Evolutionary conservation across 306 rosid species (phyloP), one percentile per base, ranked within the genome.

Genomic region (Casuarina glauca): DNA sequence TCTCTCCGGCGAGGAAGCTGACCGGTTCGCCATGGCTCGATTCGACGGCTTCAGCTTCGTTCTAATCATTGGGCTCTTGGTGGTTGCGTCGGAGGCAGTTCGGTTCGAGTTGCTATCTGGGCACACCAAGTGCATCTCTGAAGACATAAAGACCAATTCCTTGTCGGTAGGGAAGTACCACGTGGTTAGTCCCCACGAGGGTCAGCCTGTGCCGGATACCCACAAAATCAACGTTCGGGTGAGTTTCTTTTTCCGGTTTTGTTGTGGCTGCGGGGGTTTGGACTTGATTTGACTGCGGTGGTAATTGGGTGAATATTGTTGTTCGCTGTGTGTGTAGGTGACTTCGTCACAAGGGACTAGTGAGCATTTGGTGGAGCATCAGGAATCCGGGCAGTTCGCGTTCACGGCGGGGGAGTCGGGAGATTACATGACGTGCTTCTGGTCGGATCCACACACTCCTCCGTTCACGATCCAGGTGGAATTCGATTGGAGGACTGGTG

Each of bases 401-500:
- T 96, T 93, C 68, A 66, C 45, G 66, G 97, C 97, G 10, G 83
- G 64, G 69, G 99, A 96, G 82, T 86, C 86, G 39, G 99, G 99
- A 7, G 96, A 90, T 74, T 91, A 93, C 82, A 90, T 93, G 98
- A 70, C 96, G 75, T 93, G 98, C 79, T 96, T 96, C 71, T 93
- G 89, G 91, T 93, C 96, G 10, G 79, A 79, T 7, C 97, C 91
- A 63, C 86, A 84, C 74, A 85, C 84, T 11, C 99, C 97, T 1
- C 76, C 48, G 35, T 42, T 36, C 9, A 88, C 91, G 32, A 78
- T 91, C 84, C 84, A 91, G 5, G 52, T 95, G 5, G 98, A 95
- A 82, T 91, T 95, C 41, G 99, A 95, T 2, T 95, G 99, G 99
- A 91, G 82, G 83, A 86, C 97, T 1, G 99, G 99, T 39, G 92